Base-by-base conservation (phyloP, 208 protist species). In the Crithidia mellificae region DNA sequence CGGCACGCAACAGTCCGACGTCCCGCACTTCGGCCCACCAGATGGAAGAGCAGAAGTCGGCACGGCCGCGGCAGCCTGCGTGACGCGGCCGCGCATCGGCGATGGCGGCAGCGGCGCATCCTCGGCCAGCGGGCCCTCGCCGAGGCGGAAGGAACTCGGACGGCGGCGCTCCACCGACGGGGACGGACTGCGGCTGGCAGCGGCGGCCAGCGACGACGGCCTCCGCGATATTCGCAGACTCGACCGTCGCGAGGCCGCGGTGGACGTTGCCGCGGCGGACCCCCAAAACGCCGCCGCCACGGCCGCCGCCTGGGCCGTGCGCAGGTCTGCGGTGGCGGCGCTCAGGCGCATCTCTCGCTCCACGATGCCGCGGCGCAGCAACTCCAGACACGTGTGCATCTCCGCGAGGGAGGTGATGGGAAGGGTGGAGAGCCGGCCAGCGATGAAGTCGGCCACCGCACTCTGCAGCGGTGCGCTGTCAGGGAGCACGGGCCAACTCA, bases 381-480 rank as follows among this genome's bases (percentile, higher is more conserved):
- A 64, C 20, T 63, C 52, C 51, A 96, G 96, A 70, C 86, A 86
- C 30, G 92, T 87, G 54, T 89, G 67, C 81, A 98, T 88, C 32
- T 97, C 91, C n/a, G 87, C 67, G 54, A 97, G 61, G 51, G 77
- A 85, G 15, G 47, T 53, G 22, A 98, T 71, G 24, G 84, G 80
- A 5, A 98, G 49, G 22, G 80, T 77, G 17, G 93, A 70, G 2
- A 80, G 46, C 44, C 72, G 68, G 12, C 92, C 92, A 17, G 78
- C 65, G 5, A 96, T 36, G 53, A 91, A 97, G n/a, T 67, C 66
- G 19, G 63, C 55, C 5, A 98, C 90, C 24, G 63, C 52, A 20
- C 79, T 71, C 14, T 86, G 50, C 53, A 96, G 46, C 6, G 54
- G 19, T 2, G 44, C 34, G 3, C 29, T 32, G 29, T 38, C 46